Evolutionary conservation across 108 stramenopile genomes (phyloP), one percentile per base, ranked within the genome.

Genomic region (Skeletonema tropicum): DNA sequence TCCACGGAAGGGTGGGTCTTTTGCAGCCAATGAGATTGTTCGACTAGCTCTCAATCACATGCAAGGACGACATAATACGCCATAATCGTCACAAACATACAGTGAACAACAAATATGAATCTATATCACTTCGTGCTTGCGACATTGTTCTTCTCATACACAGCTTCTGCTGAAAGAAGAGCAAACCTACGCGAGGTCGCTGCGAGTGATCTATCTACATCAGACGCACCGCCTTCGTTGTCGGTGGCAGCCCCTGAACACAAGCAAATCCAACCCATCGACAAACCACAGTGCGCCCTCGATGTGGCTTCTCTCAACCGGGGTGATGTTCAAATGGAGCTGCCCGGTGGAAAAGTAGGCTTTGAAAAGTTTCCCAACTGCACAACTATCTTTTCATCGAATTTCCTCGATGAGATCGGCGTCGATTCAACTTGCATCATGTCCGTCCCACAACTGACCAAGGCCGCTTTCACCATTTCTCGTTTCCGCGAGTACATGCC

Each of bases 261-360:
- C n/a, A 11, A 46, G n/a, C 45, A 46, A 46, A 12, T 15, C 14
- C 6, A 6, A 7, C 0, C 33, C 33, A 46, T 3, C 14, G 45
- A n/a, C 45, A 46, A 46, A 3, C 45, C 45, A 4, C 45, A 46
- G 4, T 46, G 45, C n/a, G 45, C 45, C 4, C 45, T 46, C n/a
- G 45, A 46, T 46, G 45, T 46, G 45, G 45, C 45, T n/a, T 46
- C 45, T 46, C 45, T 46, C 45, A 46, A 46, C 45, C 45, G 15
- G 1, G 45, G 45, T n/a, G 45, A 46, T 46, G 45, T 46, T 46
- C 45, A 46, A 46, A 46, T 46, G 10, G 45, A 46, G n/a, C n/a
- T 46, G 14, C 45, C 45, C 13, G 35, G 35, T 35, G 45, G 45
- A n/a, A 46, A 46, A n/a, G 11, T 46, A 14, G 45, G 45, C 13